Evolutionary conservation across 257 asterid species (phyloP).

Genomic region (Solanum sejunctum): DNA sequence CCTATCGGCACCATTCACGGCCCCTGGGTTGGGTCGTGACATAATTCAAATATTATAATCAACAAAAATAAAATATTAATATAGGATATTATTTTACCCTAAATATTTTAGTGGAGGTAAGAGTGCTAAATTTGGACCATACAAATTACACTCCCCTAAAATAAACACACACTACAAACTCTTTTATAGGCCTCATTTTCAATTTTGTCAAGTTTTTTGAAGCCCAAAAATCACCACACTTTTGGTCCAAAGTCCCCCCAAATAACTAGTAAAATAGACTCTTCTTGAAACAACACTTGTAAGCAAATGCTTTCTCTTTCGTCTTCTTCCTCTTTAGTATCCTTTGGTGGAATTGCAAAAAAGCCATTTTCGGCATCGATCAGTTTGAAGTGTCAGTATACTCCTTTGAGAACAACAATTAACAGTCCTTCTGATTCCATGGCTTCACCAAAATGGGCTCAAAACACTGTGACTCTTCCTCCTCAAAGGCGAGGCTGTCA

Average conservation of each 20-base stretch:
- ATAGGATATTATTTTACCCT: neutral
- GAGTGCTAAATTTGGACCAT: neutral
- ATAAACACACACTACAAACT: neutral
- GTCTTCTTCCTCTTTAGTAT: neutral
- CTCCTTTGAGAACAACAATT: neutral
- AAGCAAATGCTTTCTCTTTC: neutral
- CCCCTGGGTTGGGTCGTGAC: too few species aligned
- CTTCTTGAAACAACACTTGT: neutral
- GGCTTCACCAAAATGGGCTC: constrained; percentile 79
- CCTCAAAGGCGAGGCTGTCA: constrained; percentile 72
- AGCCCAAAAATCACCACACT: neutral
- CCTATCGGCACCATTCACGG: too few species aligned
- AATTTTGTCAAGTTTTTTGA: neutral
- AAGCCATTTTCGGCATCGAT: neutral
- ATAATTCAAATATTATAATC: too few species aligned
- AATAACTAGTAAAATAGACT: neutral
- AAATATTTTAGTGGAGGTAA: neutral
- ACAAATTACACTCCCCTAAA: neutral
- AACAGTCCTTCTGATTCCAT: constrained; percentile 9
- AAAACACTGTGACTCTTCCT: constrained; percentile 67
- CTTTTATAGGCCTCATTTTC: neutral
- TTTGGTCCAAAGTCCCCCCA: neutral
- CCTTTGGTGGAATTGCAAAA: neutral
- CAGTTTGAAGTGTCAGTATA: neutral
- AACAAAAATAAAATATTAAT: too few species aligned